Percentiles rank a stretch among this genome's conserved stretches.
These are phyloP conservation scores for Xylariaceae sp. DNA, from an alignment of 2,329 filamentous ascomycete genomes.

Conservation along the genomic window DNA sequence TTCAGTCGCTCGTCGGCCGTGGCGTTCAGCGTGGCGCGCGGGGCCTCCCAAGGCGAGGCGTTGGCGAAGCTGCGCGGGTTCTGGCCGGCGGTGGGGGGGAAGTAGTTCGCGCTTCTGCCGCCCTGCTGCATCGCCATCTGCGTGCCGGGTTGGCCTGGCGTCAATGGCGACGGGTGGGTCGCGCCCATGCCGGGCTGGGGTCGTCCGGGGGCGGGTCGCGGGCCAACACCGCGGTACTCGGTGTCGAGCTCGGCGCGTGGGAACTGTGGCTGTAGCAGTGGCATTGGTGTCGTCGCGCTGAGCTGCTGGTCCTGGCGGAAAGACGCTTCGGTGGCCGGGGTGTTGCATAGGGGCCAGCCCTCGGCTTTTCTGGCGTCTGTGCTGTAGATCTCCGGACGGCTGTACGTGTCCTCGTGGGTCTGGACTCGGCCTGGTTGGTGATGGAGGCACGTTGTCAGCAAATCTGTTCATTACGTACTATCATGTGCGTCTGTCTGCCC, in stretches of 20 bases:
- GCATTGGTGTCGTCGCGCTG: not conserved
- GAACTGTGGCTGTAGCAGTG: constrained; percentile 2
- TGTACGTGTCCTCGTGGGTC: not conserved
- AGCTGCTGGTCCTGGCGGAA: not conserved
- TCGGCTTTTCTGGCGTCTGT: constrained; percentile 1
- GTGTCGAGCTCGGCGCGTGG: constrained; percentile 23
- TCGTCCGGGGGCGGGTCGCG: not conserved
- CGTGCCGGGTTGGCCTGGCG: constrained; percentile 18
- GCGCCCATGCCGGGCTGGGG: not conserved
- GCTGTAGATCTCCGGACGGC: not conserved
- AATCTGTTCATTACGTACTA: too few species aligned
- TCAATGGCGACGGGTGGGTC: constrained; percentile 19
- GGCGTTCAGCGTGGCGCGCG: constrained; percentile 26
- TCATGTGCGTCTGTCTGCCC: too few species aligned
- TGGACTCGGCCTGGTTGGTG: constrained; percentile 4
- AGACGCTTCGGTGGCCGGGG: not conserved
- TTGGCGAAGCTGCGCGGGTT: not conserved
- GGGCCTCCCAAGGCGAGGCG: not conserved
- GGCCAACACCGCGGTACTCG: not conserved
- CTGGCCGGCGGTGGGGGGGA: not conserved
- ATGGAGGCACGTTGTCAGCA: too few species aligned
- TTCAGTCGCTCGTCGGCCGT: constrained; percentile 24
- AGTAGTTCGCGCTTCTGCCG: constrained; percentile 3
- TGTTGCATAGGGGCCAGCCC: constrained; percentile 7
- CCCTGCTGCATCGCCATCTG: constrained; percentile 14